Conservation (phyloP, 345 rosid genomes). For the Ceriops tagal region DNA sequence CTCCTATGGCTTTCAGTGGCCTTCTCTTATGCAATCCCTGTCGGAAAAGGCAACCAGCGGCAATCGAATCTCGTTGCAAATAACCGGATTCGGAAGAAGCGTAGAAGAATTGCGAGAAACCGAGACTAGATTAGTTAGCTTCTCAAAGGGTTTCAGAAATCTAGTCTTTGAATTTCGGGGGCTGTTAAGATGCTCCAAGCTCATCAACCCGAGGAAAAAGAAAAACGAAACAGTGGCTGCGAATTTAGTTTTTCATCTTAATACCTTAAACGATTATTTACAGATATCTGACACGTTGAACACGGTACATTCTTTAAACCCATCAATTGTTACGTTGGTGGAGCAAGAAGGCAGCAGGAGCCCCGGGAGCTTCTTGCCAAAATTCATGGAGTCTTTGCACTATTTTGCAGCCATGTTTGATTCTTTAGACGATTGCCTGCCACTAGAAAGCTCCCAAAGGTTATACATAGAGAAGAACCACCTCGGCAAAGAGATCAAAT, state of each 20-base stretch:
- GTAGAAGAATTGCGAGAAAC: conserved; percentile 55
- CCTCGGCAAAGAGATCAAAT: conserved; percentile 58
- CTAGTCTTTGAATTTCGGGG: conserved; percentile 60
- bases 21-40: conserved; percentile 62
- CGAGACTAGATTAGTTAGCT: conserved; percentile 49
- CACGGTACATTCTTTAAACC: conserved; percentile 39
- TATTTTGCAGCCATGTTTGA: conserved; percentile 69
- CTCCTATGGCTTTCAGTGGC: conserved; percentile 68
- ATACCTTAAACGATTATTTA: conserved; percentile 23
- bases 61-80: conserved; percentile 36
- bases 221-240: conserved; percentile 55
- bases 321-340: conserved; percentile 47
- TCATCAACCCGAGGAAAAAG: conserved; percentile 35
- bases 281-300: conserved; percentile 44
- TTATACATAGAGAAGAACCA: conserved; percentile 57
- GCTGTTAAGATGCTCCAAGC: conserved; percentile 33
- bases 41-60: conserved; percentile 46
- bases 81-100: conserved; percentile 49
- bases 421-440: conserved; percentile 61
- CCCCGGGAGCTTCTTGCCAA: conserved; percentile 44
- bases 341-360: conserved; percentile 54
- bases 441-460: conserved; percentile 48
- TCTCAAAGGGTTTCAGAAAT: conserved; percentile 44
- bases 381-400: conserved; percentile 64
- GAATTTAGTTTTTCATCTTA: conserved; percentile 53